Evolutionary conservation across 148 eudicot species (phyloP).

Genomic region (Rhododendron williamsianum): DNA sequence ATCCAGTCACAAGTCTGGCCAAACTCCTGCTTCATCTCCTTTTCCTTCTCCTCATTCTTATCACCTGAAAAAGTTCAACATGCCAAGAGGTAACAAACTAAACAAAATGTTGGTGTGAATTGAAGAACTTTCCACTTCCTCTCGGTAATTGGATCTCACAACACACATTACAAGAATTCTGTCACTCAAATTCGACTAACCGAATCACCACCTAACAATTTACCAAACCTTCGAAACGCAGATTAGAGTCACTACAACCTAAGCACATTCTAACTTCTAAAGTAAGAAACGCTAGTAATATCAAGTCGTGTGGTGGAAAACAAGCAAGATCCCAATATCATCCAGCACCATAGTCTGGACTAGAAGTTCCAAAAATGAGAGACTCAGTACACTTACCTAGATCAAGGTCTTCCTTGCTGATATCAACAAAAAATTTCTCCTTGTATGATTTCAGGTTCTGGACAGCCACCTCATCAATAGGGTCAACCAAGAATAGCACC

Average conservation of each 20-base stretch:
- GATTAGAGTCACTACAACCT: not conserved
- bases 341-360: not conserved
- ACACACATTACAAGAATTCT: not conserved
- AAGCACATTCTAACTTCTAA: not conserved
- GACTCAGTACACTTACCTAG: constrained; percentile 48
- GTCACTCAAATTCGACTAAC: not conserved
- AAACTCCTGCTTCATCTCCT: constrained; percentile 72
- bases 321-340: not conserved
- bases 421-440: constrained; percentile 81
- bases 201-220: not conserved
- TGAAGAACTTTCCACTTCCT: not conserved
- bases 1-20: constrained; percentile 92
- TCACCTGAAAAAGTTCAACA: constrained; percentile 41
- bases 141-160: not conserved
- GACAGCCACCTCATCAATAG: constrained; percentile 92
- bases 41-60: constrained; percentile 72
- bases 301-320: not conserved
- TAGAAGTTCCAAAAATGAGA: not conserved
- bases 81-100: not conserved
- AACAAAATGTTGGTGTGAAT: not conserved
- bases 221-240: not conserved
- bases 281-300: not conserved
- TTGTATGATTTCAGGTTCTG: constrained; percentile 78
- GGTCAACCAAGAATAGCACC: constrained; percentile 90
- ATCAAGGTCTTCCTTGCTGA: constrained; percentile 95